phyloP scores from a whole-genome alignment of 768 basidiomycete genomes.

The Auriscalpium microsporum region DNA sequence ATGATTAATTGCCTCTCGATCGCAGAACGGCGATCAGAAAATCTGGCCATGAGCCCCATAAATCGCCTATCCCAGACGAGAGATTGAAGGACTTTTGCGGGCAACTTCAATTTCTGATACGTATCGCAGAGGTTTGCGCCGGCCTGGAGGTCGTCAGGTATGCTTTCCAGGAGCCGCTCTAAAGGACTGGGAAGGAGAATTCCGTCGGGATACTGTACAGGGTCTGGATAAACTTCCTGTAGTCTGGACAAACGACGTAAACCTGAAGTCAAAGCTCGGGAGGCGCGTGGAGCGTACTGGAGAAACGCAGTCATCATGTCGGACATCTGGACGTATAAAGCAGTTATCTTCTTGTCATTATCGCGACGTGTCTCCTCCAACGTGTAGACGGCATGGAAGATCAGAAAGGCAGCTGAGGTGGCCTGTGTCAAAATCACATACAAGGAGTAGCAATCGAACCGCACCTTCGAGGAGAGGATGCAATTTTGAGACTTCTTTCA shows the following conservation, averaged over 20 bases:
- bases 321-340: conserved; percentile 41
- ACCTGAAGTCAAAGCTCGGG: neutral
- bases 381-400: conserved; percentile 41
- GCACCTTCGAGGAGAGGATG: conserved; percentile 23
- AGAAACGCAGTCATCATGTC: conserved; percentile 31
- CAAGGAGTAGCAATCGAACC: neutral
- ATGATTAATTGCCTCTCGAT: conserved; percentile 21
- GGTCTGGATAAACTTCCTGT: conserved; percentile 22
- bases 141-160: conserved; percentile 20
- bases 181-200: conserved; percentile 25
- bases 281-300: neutral
- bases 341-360: conserved; percentile 41
- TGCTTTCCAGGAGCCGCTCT: conserved; percentile 19
- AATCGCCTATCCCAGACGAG: conserved; percentile 20
- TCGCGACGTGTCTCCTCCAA: conserved; percentile 40
- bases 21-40: conserved; percentile 16
- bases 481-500: conserved; percentile 21
- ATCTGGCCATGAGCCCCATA: conserved; percentile 14
- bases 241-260: conserved; percentile 16
- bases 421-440: neutral
- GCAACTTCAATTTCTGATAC: conserved; percentile 20
- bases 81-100: conserved; percentile 20
- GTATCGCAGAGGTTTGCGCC: conserved; percentile 24
- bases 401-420: conserved; percentile 34
- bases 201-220: conserved; percentile 22